Base-by-base conservation (phyloP, 2,329 filamentous ascomycete genomes). In the Aspergillus arachidicola region DNA sequence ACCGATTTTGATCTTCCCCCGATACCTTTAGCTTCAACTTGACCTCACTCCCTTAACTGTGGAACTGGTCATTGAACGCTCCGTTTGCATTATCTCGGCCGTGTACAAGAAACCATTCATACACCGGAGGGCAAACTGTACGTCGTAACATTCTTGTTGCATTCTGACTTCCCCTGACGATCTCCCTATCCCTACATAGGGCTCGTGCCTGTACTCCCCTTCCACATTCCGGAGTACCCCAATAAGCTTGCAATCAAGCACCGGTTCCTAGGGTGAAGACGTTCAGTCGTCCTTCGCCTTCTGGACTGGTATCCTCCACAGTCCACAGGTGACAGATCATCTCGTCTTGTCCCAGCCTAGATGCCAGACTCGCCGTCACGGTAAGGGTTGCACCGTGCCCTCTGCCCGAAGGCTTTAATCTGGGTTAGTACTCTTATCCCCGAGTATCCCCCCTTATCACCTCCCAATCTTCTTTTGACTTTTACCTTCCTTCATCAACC, bases 281-380 rank as follows among this genome's bases (percentile, higher is more conserved):
- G 79, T 81, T 81, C 68, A 77, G 75, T 81, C 79, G 79, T 80
- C 64, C 77, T 81, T 79, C 73, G 75, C 74, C 73, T 75, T 69
- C 74, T 62, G 68, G 67, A 73, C 69, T 76, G 72, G 76, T 72
- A 75, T 77, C 70, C 71, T 69, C 62, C 72, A 75, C 69, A 71
- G 69, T 72, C 71, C 66, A 71, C 51, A 69, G 73, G 74, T 73
- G 72, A 69, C 74, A 72, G 72, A 72, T 78, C 75, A 80, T 80
- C 79, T 77, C 65, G 68, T 72, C 68, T 68, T 70, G 71, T 69
- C 66, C 71, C 73, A 74, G 74, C 74, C 78, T 76, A 79, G 77
- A 80, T 81, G 79, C 77, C 77, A 79, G 75, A 75, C 73, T 74
- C 74, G 77, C 74, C 74, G 67, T 75, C 76, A 74, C 75, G 75